Evolutionary conservation across 768 basidiomycete genomes (phyloP).

Genomic region (Termitomyces sp.): DNA sequence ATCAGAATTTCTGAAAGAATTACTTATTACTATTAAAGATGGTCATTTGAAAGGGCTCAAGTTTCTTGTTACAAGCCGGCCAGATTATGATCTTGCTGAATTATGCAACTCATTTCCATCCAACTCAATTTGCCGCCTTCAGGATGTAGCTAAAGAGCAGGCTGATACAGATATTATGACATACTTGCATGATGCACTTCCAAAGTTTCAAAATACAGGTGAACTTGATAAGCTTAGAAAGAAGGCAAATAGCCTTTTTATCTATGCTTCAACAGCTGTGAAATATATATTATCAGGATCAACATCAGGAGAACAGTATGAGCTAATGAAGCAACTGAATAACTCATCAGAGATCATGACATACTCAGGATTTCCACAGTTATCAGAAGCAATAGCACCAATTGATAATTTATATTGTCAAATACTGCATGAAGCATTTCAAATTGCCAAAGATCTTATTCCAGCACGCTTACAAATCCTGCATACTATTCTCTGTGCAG

Average conservation of each 20-base stretch:
- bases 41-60: background rate
- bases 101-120: conserved; percentile 13
- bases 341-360: background rate
- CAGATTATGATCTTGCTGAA: conserved; percentile 5
- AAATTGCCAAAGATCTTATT: background rate
- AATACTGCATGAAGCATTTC: background rate
- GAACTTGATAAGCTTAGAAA: background rate
- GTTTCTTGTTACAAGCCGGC: too few species aligned
- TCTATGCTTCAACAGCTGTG: background rate
- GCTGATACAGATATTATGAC: background rate
- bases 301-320: background rate
- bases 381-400: background rate
- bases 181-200: background rate
- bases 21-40: background rate
- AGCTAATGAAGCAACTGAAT: background rate
- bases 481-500: conserved; percentile 11
- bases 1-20: conserved; percentile 1
- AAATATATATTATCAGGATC: background rate
- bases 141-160: background rate
- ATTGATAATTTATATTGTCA: background rate
- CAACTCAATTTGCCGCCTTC: conserved; percentile 10
- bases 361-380: too few species aligned
- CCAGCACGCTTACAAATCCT: conserved; percentile 10
- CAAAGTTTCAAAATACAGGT: background rate
- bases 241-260: background rate